Evolutionary conservation across 2,329 filamentous ascomycete species (phyloP).

Genomic region (Lachnellula occidentalis): DNA sequence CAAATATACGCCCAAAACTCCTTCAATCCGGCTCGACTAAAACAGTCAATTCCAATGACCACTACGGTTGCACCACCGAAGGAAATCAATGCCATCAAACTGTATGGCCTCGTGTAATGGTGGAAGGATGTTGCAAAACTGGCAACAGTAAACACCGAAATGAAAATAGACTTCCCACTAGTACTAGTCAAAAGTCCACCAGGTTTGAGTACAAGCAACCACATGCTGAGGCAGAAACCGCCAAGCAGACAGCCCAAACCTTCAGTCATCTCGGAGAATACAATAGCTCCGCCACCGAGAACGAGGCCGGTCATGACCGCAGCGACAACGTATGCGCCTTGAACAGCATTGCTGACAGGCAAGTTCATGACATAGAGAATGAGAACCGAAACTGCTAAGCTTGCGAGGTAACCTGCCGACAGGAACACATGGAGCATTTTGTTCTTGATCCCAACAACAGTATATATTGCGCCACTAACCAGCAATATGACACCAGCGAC

Average conservation of each 20-base stretch:
- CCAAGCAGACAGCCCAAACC: slow-evolving; percentile 56
- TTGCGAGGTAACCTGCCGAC: slow-evolving; percentile 67
- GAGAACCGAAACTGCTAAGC: slow-evolving; percentile 71
- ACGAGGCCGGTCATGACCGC: slow-evolving; percentile 65
- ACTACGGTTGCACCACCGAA: slow-evolving; percentile 76
- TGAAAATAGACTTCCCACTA: slow-evolving; percentile 66
- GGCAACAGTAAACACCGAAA: slow-evolving; percentile 62
- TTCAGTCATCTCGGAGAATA: slow-evolving; percentile 80
- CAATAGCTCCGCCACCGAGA: slow-evolving; percentile 66
- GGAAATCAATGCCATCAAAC: slow-evolving; percentile 68
- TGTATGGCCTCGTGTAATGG: slow-evolving; percentile 71
- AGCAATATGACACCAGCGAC: slow-evolving; percentile 75
- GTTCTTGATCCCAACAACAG: slow-evolving; percentile 78
- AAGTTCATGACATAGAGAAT: slow-evolving; percentile 84
- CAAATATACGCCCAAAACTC: slow-evolving; percentile 96
- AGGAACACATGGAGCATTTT: slow-evolving; percentile 74
- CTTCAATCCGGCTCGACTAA: slow-evolving; percentile 82
- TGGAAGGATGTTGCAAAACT: slow-evolving; percentile 74
- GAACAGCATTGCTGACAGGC: slow-evolving; percentile 67
- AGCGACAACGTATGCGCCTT: slow-evolving; percentile 83
- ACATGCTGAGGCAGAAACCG: slow-evolving; percentile 45
- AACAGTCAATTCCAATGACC: slow-evolving; percentile 85
- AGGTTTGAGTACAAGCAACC: slow-evolving; percentile 72
- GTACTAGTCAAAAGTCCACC: slow-evolving; percentile 66
- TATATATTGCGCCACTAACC: slow-evolving; percentile 62